Conservation (phyloP, 768 basidiomycete genomes). For the Leccinum rimulosum region DNA sequence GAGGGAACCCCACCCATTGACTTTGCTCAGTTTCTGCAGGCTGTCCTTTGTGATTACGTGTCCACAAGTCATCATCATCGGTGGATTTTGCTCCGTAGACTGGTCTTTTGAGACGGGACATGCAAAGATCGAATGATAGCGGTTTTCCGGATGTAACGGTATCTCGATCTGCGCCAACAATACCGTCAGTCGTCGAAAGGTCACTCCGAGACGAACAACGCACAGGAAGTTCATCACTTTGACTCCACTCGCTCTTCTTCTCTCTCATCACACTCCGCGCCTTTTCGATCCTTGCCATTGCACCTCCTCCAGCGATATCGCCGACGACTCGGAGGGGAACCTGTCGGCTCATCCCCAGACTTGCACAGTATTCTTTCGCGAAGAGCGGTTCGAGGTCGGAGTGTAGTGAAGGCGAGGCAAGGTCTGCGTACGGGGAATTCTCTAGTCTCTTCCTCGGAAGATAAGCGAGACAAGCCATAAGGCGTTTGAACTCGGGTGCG, state of each 20-base stretch:
- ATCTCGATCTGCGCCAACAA: slow-evolving; percentile 77
- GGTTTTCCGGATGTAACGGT: slow-evolving; percentile 76
- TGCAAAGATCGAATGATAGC: slow-evolving; percentile 96
- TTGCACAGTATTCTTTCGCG: slow-evolving; percentile 85
- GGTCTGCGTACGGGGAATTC: slow-evolving; percentile 70
- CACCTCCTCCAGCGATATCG: slow-evolving; percentile 91
- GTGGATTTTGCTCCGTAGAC: slow-evolving; percentile 88
- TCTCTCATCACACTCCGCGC: slow-evolving; percentile 92
- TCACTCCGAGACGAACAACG: slow-evolving; percentile 1
- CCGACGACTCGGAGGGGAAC: slow-evolving; percentile 86
- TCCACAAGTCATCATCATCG: slow-evolving; percentile 97
- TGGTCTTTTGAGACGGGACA: slow-evolving; percentile 99
- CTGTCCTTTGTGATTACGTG: slow-evolving; percentile 95
- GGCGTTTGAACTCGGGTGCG: slow-evolving; percentile 59
- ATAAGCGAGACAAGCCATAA: slow-evolving; percentile 68
- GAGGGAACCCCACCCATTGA: slow-evolving; percentile 62
- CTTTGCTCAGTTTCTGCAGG: slow-evolving; percentile 84
- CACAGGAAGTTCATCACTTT: slow-evolving; percentile 86
- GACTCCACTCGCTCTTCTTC: slow-evolving; percentile 89
- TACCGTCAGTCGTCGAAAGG: background rate
- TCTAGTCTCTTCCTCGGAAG: slow-evolving; percentile 67
- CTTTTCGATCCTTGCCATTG: slow-evolving; percentile 90
- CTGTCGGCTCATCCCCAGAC: slow-evolving; percentile 84
- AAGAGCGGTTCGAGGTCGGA: slow-evolving; percentile 80
- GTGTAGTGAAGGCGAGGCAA: slow-evolving; percentile 70